A percentile compares a stretch with the other conserved stretches of the same genome.
Evolutionary conservation across 129 eudicot genomes (phyloP).

Genomic region (Erigeron canadensis): DNA sequence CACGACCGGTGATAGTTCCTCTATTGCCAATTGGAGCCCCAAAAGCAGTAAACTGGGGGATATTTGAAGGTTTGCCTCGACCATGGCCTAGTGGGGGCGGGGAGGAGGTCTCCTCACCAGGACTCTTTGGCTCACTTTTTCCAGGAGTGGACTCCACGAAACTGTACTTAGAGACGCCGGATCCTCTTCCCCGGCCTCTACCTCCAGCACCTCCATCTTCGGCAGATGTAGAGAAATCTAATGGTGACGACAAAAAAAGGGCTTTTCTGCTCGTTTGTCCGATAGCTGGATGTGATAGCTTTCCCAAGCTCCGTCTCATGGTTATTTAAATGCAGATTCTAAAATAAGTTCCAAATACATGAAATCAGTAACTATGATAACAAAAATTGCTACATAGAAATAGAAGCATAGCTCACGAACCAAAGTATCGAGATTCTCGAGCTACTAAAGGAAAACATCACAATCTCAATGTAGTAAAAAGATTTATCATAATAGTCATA

Average conservation of each 20-base stretch:
- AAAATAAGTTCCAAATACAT: conserved; percentile 5
- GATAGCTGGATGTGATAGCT: conserved; percentile 35
- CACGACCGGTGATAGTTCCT: conserved; percentile 39
- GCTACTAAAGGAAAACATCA: conserved; percentile 1
- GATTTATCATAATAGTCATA: not conserved
- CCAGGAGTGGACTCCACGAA: conserved; percentile 7
- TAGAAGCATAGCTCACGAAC: not conserved
- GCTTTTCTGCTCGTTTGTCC: conserved; percentile 33
- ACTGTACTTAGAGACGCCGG: conserved; percentile 22
- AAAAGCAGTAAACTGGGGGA: conserved; percentile 32
- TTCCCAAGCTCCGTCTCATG: conserved; percentile 58
- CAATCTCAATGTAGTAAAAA: conserved; percentile 1
- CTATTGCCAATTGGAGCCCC: conserved; percentile 1
- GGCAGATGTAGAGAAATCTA: conserved; percentile 36
- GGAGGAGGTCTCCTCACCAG: conserved; percentile 21
- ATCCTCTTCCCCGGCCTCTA: conserved; percentile 53
- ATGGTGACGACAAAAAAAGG: conserved; percentile 25
- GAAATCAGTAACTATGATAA: not conserved
- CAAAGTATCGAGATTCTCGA: conserved; percentile 1
- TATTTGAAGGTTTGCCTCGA: conserved; percentile 44
- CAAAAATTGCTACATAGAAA: not conserved
- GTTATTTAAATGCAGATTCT: conserved; percentile 19
- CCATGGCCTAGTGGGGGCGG: conserved; percentile 54
- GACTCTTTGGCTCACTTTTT: conserved; percentile 15
- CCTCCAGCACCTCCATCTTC: conserved; percentile 56